Conservation (phyloP, 495 filamentous ascomycete species). For the Aspergillus nidulans region DNA sequence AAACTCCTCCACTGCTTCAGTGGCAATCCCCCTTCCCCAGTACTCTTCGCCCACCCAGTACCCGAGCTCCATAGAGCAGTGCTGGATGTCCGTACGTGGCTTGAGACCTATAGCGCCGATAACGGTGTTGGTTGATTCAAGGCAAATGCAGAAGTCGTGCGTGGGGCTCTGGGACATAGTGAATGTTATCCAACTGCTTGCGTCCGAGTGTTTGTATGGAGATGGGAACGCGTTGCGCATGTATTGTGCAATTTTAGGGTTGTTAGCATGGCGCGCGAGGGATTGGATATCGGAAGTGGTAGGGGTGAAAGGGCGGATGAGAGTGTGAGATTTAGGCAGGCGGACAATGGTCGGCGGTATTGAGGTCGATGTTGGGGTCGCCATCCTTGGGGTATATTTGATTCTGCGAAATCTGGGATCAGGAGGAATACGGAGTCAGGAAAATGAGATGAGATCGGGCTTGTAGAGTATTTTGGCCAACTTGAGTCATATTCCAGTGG, state of each 20-base stretch:
- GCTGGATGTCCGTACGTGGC: not conserved
- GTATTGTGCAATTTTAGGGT: slow-evolving; percentile 5
- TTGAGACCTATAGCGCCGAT: slow-evolving; percentile 8
- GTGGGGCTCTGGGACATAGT: not conserved
- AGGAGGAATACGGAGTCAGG: too few relatives aligned
- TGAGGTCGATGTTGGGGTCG: not conserved
- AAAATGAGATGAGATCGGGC: too few relatives aligned
- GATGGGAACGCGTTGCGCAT: slow-evolving; percentile 8
- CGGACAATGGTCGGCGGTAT: not conserved
- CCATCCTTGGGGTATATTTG: too few relatives aligned
- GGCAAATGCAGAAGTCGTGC: slow-evolving; percentile 5
- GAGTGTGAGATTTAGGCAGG: not conserved
- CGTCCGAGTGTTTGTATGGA: slow-evolving; percentile 1
- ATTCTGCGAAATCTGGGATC: too few relatives aligned
- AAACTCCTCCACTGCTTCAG: not conserved
- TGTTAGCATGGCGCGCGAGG: slow-evolving; percentile 6
- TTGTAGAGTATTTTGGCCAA: too few relatives aligned
- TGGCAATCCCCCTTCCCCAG: slow-evolving; percentile 11
- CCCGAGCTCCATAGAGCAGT: slow-evolving; percentile 8
- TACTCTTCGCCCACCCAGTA: slow-evolving; percentile 10
- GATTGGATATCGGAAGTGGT: not conserved
- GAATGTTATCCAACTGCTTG: not conserved
- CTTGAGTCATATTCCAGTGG: too few relatives aligned
- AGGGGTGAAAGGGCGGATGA: slow-evolving; percentile 1
- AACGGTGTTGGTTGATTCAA: not conserved